Percentiles rank a stretch among this genome's conserved stretches.
Evolutionary conservation across 345 rosid genomes (phyloP).

Genomic region (Jatropha curcas): DNA sequence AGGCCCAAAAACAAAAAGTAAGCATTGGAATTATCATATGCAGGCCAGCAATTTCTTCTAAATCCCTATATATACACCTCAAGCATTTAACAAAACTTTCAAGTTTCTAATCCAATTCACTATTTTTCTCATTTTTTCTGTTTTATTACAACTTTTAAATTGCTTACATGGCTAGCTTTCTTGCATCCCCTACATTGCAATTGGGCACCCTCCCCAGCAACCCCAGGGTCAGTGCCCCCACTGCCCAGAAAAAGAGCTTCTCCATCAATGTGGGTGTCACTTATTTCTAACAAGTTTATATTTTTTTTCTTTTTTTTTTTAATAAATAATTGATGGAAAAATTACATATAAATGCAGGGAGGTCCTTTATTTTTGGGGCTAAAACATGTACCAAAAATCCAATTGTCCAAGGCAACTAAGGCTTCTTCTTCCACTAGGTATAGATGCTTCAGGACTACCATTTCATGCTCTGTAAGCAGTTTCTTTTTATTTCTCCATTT

Average conservation of each 20-base stretch:
- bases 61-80: conserved; percentile 10
- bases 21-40: conserved; percentile 30
- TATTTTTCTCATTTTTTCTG: background rate
- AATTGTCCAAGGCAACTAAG: conserved; percentile 28
- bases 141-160: background rate
- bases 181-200: conserved; percentile 27
- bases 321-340: background rate
- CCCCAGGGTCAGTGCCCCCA: conserved; percentile 6
- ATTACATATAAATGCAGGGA: conserved; percentile 35
- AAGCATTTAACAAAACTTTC: background rate
- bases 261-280: conserved; percentile 20
- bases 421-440: conserved; percentile 26
- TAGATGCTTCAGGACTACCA: conserved; percentile 31
- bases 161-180: conserved; percentile 37
- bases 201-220: conserved; percentile 21
- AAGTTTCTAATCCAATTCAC: conserved; percentile 7
- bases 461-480: conserved; percentile 50
- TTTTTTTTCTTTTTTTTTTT: background rate
- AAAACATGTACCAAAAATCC: conserved; percentile 33
- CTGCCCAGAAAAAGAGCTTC: conserved; percentile 27
- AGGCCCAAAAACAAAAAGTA: conserved; percentile 24
- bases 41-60: conserved; percentile 1
- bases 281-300: background rate
- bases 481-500: background rate
- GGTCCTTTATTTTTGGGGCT: conserved; percentile 26